These are phyloP conservation scores for Candida railenensis DNA, from an alignment of 805 yeast genomes.

Conservation along the genomic window DNA sequence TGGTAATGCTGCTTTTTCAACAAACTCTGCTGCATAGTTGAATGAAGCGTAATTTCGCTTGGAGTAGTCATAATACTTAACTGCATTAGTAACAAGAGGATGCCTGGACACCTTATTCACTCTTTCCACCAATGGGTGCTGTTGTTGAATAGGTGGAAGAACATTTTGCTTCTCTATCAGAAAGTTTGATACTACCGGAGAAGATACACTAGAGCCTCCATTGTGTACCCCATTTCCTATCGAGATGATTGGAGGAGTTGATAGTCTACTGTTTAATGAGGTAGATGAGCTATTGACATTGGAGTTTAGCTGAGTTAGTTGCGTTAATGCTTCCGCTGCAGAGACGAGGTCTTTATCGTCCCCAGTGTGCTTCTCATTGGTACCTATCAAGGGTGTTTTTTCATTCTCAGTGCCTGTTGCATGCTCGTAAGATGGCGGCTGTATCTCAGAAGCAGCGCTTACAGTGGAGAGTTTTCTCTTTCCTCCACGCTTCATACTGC, in stretches of 20 bases:
- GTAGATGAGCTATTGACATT: constrained; percentile 1
- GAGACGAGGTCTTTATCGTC: constrained; percentile 28
- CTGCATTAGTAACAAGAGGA: constrained; percentile 48
- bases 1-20: constrained; percentile 55
- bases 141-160: constrained; percentile 9
- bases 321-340: constrained; percentile 44
- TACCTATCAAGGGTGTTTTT: background rate
- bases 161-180: background rate
- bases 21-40: constrained; percentile 60
- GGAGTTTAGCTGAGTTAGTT: constrained; percentile 22
- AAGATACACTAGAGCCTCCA: constrained; percentile 1
- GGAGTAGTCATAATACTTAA: constrained; percentile 45
- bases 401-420: background rate
- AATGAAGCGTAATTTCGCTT: constrained; percentile 48
- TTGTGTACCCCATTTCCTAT: constrained; percentile 1
- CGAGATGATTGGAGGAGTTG: constrained; percentile 3
- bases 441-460: background rate
- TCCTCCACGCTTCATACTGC: constrained; percentile 1
- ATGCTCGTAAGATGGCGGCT: background rate
- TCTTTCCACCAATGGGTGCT: constrained; percentile 39
- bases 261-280: constrained; percentile 1
- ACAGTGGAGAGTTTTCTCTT: constrained; percentile 1
- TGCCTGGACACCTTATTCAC: constrained; percentile 38
- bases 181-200: constrained; percentile 5
- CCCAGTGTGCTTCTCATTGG: background rate